Evolutionary conservation across 805 yeast genomes (phyloP).

Genomic region (Spathaspora arborariae): DNA sequence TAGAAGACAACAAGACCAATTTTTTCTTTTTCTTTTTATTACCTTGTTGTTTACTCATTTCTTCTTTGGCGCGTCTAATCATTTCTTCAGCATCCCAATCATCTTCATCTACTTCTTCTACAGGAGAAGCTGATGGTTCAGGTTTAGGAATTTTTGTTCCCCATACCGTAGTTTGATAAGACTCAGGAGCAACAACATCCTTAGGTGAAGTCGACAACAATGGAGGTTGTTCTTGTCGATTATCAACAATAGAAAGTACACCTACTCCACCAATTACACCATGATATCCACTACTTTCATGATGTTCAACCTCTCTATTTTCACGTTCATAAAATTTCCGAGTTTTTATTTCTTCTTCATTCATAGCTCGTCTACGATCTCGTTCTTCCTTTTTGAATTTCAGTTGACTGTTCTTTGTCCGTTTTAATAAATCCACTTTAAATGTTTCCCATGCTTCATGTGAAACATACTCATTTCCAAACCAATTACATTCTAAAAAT

Average conservation of each 20-base stretch:
- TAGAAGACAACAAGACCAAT: slow-evolving; percentile 24
- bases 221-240: slow-evolving; percentile 34
- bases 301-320: slow-evolving; percentile 29
- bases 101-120: slow-evolving; percentile 31
- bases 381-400: slow-evolving; percentile 60
- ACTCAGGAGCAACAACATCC: slow-evolving; percentile 8
- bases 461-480: slow-evolving; percentile 25
- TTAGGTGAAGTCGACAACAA: slow-evolving; percentile 10
- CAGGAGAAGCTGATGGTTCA: slow-evolving; percentile 17
- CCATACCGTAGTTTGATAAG: slow-evolving; percentile 62
- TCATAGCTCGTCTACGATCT: slow-evolving; percentile 52
- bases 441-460: slow-evolving; percentile 42
- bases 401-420: slow-evolving; percentile 48
- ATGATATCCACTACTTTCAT: slow-evolving; percentile 12
- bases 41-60: slow-evolving; percentile 30
- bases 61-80: slow-evolving; percentile 50
- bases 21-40: slow-evolving; percentile 38
- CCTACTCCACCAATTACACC: slow-evolving; percentile 22
- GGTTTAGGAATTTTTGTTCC: slow-evolving; percentile 58
- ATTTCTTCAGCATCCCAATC: slow-evolving; percentile 49
- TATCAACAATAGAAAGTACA: slow-evolving; percentile 34
- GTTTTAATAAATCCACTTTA: slow-evolving; percentile 50
- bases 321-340: slow-evolving; percentile 58
- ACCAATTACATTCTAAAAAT: slow-evolving; percentile 84
- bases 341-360: slow-evolving; percentile 54